Conservation (phyloP, 2,329 filamentous ascomycete species). For the Didymella exigua region DNA sequence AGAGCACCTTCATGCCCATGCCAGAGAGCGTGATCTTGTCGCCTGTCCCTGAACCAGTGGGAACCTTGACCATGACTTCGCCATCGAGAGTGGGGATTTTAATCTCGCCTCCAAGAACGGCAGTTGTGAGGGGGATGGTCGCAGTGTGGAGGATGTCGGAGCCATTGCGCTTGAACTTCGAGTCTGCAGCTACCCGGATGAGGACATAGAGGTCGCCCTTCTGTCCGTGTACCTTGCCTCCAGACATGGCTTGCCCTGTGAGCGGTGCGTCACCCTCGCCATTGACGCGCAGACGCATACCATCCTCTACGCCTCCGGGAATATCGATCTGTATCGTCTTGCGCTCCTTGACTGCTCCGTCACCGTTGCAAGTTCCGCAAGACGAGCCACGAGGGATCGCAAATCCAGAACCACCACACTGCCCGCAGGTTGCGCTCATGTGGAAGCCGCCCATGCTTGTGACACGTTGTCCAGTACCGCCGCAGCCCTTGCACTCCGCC, state of each 20-base stretch:
- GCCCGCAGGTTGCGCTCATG: constrained; percentile 86
- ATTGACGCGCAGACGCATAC: constrained; percentile 85
- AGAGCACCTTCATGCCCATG: constrained; percentile 91
- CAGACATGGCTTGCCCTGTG: constrained; percentile 71
- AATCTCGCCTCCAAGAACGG: constrained; percentile 88
- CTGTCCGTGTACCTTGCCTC: constrained; percentile 64
- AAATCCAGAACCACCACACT: constrained; percentile 79
- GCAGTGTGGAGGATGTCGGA: constrained; percentile 94
- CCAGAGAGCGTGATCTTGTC: constrained; percentile 88
- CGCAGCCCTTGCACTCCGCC: constrained; percentile 76
- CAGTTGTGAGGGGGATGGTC: constrained; percentile 88
- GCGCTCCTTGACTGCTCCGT: constrained; percentile 81
- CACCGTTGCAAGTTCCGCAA: constrained; percentile 78
- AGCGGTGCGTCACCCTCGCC: constrained; percentile 86
- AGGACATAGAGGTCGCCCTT: constrained; percentile 91
- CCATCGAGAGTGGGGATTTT: constrained; percentile 88
- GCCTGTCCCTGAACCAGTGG: constrained; percentile 88
- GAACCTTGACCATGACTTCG: constrained; percentile 86
- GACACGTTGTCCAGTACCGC: constrained; percentile 83
- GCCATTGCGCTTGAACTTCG: constrained; percentile 85
- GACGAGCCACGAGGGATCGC: constrained; percentile 79
- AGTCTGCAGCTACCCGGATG: constrained; percentile 85
- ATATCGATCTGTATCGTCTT: constrained; percentile 90
- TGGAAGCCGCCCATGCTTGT: constrained; percentile 95
- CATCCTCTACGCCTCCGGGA: constrained; percentile 92